phyloP scores from a whole-genome alignment of 257 asterid species.

The Solanum clarkiae region DNA sequence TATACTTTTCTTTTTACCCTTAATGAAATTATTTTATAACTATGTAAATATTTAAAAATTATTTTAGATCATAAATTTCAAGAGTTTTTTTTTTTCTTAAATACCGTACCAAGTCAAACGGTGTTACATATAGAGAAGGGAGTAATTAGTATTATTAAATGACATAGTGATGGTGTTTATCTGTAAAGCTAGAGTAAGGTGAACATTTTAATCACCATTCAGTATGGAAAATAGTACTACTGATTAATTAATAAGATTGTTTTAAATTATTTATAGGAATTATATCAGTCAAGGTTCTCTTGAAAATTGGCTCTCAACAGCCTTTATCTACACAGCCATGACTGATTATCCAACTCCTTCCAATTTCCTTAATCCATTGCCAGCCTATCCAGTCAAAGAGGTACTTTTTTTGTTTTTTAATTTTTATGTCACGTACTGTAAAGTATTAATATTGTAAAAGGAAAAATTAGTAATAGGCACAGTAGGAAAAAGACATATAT shows the following conservation, averaged over 20 bases:
- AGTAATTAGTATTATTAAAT: background rate
- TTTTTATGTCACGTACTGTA: background rate
- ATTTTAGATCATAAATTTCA: too few species aligned
- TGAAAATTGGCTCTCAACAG: conserved; percentile 49
- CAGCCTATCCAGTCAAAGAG: conserved; percentile 77
- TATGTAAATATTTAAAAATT: too few species aligned
- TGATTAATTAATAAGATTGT: background rate
- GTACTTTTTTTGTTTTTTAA: conserved; percentile 12
- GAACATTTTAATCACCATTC: background rate
- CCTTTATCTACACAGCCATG: conserved; percentile 71
- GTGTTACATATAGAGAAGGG: too few species aligned
- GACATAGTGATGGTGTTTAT: background rate
- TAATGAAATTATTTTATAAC: too few species aligned
- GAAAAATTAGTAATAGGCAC: background rate
- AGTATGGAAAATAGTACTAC: background rate
- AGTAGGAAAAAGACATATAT: background rate
- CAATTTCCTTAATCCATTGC: conserved; percentile 80
- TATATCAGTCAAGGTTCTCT: conserved; percentile 22
- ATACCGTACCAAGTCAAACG: too few species aligned
- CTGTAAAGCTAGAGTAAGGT: background rate
- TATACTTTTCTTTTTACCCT: too few species aligned
- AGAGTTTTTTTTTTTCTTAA: too few species aligned
- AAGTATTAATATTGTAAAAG: background rate
- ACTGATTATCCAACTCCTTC: conserved; percentile 88
- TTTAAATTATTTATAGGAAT: conserved; percentile 29